Base-by-base conservation (phyloP, 768 basidiomycete genomes). In the Macrocybe gigantea region DNA sequence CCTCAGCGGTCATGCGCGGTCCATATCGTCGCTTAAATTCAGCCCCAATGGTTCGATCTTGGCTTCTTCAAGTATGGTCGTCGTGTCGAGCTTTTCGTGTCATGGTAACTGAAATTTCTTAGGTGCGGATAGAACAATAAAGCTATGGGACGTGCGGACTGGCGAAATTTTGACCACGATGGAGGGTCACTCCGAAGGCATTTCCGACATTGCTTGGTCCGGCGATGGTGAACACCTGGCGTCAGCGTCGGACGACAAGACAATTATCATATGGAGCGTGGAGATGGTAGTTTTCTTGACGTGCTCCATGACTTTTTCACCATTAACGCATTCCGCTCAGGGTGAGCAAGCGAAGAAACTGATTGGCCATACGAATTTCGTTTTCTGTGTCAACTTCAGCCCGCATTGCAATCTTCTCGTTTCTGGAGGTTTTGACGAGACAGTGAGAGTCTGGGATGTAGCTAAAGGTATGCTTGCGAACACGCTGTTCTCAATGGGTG, bases 371-470 rank as follows among this genome's bases (percentile, higher is more conserved):
- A 93, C 93, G 7, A 93, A 89, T 58, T 92, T 92, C 50, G 93
- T 98, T 1, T 93, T 96, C 59, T 94, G 93, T 53, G 76, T 97
- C 14, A 88, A 92, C 58, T 98, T 86, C 66, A 93, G 89, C 56
- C 93, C 92, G 1, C 79, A 83, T 60, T 88, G 89, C 0, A 94
- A 93, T 63, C 69, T 99, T 33, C 71, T 98, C 45, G 96, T 89
- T 11, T 94, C 91, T 14, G 96, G 96, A 31, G 88, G 89, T 1
- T 94, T 88, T 59, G 96, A 99, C 57, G 96, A 99, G 71, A 93
- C 88, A 11, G 89, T 98, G 12, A 80, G 91, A 41, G 77, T 98
- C n/a, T 98, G 95, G 95, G 94, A 99, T 63, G 84, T 95, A 29
- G 83, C 88, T 22, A 74, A 85, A 78, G 93, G 93, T 92, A 52